A percentile compares a stretch with the other conserved stretches of the same genome.
phyloP scores from a whole-genome alignment of 2,329 filamentous ascomycete genomes.

The Didymellaceae sp. region DNA sequence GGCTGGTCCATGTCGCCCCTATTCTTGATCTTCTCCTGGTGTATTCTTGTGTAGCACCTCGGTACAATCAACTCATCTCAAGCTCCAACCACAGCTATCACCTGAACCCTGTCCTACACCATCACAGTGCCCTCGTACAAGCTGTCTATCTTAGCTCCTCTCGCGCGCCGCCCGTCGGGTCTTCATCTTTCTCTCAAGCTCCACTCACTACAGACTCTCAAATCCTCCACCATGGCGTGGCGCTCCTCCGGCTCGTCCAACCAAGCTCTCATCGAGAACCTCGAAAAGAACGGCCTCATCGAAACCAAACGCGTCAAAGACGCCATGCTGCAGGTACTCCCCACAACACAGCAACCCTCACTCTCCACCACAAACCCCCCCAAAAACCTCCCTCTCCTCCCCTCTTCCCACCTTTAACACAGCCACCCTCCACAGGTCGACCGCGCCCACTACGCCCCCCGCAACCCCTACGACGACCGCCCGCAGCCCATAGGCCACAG shows the following conservation, averaged over 20 bases:
- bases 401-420: too few species aligned
- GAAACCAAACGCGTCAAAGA: slow-evolving; percentile 72
- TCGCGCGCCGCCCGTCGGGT: slow-evolving; percentile 19
- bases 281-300: slow-evolving; percentile 75
- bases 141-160: slow-evolving; percentile 25
- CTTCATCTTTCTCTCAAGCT: slow-evolving; percentile 5
- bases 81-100: not conserved
- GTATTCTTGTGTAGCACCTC: slow-evolving; percentile 28
- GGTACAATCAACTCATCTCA: not conserved
- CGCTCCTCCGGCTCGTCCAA: slow-evolving; percentile 79
- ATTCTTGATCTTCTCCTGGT: slow-evolving; percentile 5
- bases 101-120: not conserved
- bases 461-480: slow-evolving; percentile 73
- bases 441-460: slow-evolving; percentile 80
- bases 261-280: slow-evolving; percentile 76
- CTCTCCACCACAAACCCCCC: too few species aligned
- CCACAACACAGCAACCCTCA: too few species aligned
- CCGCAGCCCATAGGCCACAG: slow-evolving; percentile 71
- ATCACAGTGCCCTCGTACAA: slow-evolving; percentile 17
- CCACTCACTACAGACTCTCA: slow-evolving; percentile 13
- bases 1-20: not conserved
- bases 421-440: slow-evolving; percentile 69
- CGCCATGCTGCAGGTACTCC: slow-evolving; percentile 75
- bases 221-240: slow-evolving; percentile 78
- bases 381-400: too few species aligned